A percentile compares a stretch with the other conserved stretches of the same genome.
Conservation (phyloP, 2,329 filamentous ascomycete genomes). For the Arthrinium phaeospermum region DNA sequence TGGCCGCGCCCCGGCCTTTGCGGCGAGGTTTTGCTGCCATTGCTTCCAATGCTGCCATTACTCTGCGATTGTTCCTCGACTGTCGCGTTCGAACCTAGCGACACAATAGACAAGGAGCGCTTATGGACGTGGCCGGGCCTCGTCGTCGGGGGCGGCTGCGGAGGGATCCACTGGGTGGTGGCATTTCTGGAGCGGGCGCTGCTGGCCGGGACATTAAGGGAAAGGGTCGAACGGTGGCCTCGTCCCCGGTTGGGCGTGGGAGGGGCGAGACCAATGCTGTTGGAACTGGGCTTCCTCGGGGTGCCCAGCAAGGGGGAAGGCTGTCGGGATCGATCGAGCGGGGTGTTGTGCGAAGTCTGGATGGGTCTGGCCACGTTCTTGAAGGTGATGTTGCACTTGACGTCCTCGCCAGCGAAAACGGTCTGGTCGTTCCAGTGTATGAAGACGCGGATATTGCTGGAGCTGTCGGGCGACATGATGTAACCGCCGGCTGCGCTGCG, state of each 20-base stretch:
- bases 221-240: slow-evolving; percentile 72
- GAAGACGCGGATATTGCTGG: slow-evolving; percentile 87
- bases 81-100: slow-evolving; percentile 65
- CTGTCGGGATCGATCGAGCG: slow-evolving; percentile 41
- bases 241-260: slow-evolving; percentile 55
- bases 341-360: slow-evolving; percentile 31
- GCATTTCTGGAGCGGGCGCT: slow-evolving; percentile 51
- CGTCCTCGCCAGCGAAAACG: slow-evolving; percentile 94
- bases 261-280: slow-evolving; percentile 51
- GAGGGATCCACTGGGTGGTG: slow-evolving; percentile 52
- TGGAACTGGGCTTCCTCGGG: slow-evolving; percentile 43
- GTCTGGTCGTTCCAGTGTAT: slow-evolving; percentile 93
- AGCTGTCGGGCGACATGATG: slow-evolving; percentile 55
- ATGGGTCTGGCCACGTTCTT: slow-evolving; percentile 73
- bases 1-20: slow-evolving; percentile 68
- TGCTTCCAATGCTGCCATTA: slow-evolving; percentile 43
- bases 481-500: not conserved
- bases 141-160: slow-evolving; percentile 33
- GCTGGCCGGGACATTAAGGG: slow-evolving; percentile 60
- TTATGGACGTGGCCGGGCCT: slow-evolving; percentile 66
- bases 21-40: slow-evolving; percentile 48
- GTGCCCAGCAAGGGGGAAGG: slow-evolving; percentile 50
- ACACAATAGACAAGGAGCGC: slow-evolving; percentile 82
- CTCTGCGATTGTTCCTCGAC: slow-evolving; percentile 51
- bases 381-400: slow-evolving; percentile 96